phyloP scores from a whole-genome alignment of 2,329 filamentous ascomycete species.

The Sporothrix pallida region DNA sequence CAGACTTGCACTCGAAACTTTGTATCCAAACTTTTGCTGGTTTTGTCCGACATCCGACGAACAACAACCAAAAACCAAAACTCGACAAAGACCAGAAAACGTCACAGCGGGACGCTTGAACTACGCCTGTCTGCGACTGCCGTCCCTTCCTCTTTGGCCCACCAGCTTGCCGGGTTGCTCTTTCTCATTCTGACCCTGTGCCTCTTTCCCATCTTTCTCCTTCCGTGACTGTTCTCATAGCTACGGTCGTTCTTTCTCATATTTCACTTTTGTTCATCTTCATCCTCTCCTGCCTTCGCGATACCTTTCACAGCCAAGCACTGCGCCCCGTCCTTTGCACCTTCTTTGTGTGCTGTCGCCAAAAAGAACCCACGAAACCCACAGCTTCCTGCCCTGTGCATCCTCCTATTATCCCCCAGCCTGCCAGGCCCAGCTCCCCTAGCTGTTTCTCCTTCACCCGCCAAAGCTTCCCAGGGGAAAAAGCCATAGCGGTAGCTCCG shows the following conservation, averaged over 20 bases:
- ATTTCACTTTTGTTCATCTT: not conserved
- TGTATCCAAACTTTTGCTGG: slow-evolving; percentile 13
- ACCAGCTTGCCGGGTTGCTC: not conserved
- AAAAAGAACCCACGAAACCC: slow-evolving; percentile 1
- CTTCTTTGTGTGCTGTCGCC: slow-evolving; percentile 21
- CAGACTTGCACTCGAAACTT: not conserved
- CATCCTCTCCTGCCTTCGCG: not conserved
- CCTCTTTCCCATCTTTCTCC: not conserved
- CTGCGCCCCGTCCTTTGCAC: slow-evolving; percentile 17
- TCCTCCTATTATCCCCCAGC: not conserved
- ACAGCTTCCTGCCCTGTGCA: slow-evolving; percentile 23
- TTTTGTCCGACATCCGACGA: slow-evolving; percentile 24
- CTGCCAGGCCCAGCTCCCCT: not conserved
- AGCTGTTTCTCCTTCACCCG: slow-evolving; percentile 19
- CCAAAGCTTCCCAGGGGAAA: slow-evolving; percentile 27
- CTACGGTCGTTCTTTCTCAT: not conserved
- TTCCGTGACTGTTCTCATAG: not conserved
- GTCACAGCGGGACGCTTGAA: slow-evolving; percentile 19
- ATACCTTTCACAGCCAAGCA: slow-evolving; percentile 23
- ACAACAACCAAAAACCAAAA: not conserved
- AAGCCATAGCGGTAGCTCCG: slow-evolving; percentile 33
- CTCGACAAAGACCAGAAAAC: slow-evolving; percentile 3
- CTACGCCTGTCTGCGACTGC: slow-evolving; percentile 12
- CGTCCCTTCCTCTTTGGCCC: slow-evolving; percentile 16
- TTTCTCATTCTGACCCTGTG: not conserved